A percentile compares a stretch with the other conserved stretches of the same genome.
These are phyloP conservation scores for Eimeria necatrix DNA, from an alignment of 169 alveolate genomes.

Conservation along the genomic window DNA sequence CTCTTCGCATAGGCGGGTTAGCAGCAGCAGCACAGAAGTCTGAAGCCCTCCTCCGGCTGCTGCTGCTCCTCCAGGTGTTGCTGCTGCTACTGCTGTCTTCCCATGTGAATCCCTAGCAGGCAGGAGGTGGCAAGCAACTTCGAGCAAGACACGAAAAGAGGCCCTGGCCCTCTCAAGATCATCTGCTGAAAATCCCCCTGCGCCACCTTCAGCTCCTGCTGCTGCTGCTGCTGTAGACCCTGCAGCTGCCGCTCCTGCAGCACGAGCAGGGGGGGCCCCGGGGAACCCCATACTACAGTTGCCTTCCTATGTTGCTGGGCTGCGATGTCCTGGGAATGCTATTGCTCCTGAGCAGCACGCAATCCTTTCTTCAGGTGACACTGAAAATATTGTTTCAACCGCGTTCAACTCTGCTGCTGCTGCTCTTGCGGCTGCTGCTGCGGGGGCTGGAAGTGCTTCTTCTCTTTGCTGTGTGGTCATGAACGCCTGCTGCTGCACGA, in stretches of 20 bases:
- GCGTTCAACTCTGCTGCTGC: too few species aligned
- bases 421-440: too few species aligned
- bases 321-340: background rate
- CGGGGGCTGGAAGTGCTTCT: too few species aligned
- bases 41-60: background rate
- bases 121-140: background rate
- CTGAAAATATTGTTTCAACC: too few species aligned
- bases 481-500: too few species aligned
- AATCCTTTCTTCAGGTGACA: too few species aligned
- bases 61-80: background rate
- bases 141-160: slow-evolving; percentile 28
- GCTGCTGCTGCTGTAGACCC: slow-evolving; percentile 5
- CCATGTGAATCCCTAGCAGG: background rate
- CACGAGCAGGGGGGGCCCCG: background rate
- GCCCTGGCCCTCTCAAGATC: slow-evolving; percentile 32
- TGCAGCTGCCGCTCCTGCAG: background rate
- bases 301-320: background rate
- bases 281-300: background rate
- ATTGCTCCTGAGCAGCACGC: background rate
- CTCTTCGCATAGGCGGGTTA: slow-evolving; percentile 29
- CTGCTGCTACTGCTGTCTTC: slow-evolving; percentile 26
- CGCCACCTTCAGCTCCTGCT: background rate
- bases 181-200: slow-evolving; percentile 14
- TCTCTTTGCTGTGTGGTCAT: too few species aligned
- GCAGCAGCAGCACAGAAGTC: slow-evolving; percentile 30